Conservation (phyloP, 306 rosid genomes). For the Lathyrus sativus region DNA sequence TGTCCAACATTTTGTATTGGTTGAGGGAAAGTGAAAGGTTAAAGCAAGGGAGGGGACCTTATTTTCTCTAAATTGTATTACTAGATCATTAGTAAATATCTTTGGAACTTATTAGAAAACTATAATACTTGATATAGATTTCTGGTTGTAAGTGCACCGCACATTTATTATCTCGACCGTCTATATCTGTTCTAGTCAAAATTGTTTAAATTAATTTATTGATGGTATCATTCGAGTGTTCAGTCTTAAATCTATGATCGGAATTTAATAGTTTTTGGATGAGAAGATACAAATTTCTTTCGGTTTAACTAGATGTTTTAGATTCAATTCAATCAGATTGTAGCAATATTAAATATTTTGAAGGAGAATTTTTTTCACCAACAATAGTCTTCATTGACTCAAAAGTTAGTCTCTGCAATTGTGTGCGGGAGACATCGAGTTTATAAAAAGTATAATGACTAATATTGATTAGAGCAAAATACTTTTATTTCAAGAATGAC, state of each 20-base stretch:
- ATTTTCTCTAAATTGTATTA: slow-evolving; percentile 5
- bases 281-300: too few relatives aligned
- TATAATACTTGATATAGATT: neutral
- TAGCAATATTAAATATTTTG: too few relatives aligned
- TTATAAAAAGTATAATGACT: neutral
- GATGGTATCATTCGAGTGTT: neutral
- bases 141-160: neutral
- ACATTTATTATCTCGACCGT: neutral
- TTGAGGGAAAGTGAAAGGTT: slow-evolving; percentile 29
- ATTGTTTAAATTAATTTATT: neutral
- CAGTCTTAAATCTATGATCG: neutral
- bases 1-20: slow-evolving; percentile 39
- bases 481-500: neutral
- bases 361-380: too few relatives aligned
- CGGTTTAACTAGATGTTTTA: too few relatives aligned
- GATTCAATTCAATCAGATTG: too few relatives aligned
- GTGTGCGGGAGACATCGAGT: too few relatives aligned
- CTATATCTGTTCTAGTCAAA: neutral
- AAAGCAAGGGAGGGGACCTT: slow-evolving; percentile 13
- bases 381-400: too few relatives aligned
- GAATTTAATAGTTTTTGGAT: too few relatives aligned
- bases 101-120: slow-evolving; percentile 13
- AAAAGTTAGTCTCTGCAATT: too few relatives aligned
- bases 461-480: neutral
- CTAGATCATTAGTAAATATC: slow-evolving; percentile 1